Conservation (phyloP, 805 yeast genomes). For the Pachysolen tannophilus region DNA sequence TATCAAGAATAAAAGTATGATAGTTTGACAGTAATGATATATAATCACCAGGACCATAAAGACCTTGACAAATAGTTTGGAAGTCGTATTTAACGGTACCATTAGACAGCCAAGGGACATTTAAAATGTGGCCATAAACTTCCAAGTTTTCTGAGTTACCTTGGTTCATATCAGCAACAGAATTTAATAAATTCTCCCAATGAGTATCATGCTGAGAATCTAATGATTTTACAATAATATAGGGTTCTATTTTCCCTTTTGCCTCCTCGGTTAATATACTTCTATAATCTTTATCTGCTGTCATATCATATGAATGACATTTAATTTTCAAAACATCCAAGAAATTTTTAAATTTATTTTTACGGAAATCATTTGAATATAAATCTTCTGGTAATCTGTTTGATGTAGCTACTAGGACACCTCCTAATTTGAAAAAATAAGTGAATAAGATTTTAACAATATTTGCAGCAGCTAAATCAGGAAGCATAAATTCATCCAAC, state of each 20-base stretch:
- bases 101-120: slow-evolving; percentile 33
- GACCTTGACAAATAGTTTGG: slow-evolving; percentile 44
- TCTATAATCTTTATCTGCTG: slow-evolving; percentile 50
- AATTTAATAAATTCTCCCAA: slow-evolving; percentile 28
- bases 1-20: slow-evolving; percentile 48
- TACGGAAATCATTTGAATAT: slow-evolving; percentile 58
- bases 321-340: slow-evolving; percentile 47
- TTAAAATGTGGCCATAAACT: slow-evolving; percentile 50
- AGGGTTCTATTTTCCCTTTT: slow-evolving; percentile 14
- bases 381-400: slow-evolving; percentile 67
- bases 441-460: slow-evolving; percentile 58
- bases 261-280: slow-evolving; percentile 20
- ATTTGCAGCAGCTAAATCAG: slow-evolving; percentile 69
- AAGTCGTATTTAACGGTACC: slow-evolving; percentile 44
- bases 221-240: slow-evolving; percentile 24
- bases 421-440: slow-evolving; percentile 65
- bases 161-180: slow-evolving; percentile 8
- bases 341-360: slow-evolving; percentile 48
- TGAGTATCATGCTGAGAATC: slow-evolving; percentile 18
- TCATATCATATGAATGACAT: slow-evolving; percentile 58
- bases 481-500: slow-evolving; percentile 70
- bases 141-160: slow-evolving; percentile 22
- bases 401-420: slow-evolving; percentile 67
- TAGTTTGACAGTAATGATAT: slow-evolving; percentile 57
- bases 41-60: slow-evolving; percentile 61